Evolutionary conservation across 176 grass and related monocot species (phyloP), one percentile per base, ranked within the genome.

Genomic region (Aechmea fasciata): DNA sequence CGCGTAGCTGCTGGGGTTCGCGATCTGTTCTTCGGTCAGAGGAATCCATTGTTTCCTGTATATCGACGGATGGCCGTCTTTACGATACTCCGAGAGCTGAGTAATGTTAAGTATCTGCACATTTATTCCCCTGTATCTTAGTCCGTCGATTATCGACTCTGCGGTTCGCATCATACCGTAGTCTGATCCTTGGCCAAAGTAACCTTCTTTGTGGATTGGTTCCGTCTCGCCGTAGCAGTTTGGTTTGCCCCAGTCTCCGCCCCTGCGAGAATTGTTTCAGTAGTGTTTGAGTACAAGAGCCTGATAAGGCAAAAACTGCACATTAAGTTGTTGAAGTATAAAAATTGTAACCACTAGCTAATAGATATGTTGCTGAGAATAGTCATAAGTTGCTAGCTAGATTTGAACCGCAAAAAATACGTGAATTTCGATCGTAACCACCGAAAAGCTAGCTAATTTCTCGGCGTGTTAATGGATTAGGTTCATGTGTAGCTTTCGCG

Each of bases 51-150:
- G 81, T 17, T 3, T 74, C 70, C 90, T 79, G 68, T 55, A 84
- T 49, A 95, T 66, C 0, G 90, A 78, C 0, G 90, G 90, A 68
- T 94, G 90, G 0, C 73, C 90, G 8, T 94, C 90, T 75, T 84
- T 90, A 11, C 90, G 73, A 67, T 87, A 82, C 67, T 87, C 90
- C 2, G 90, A 86, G 1, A 94, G 61, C 47, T 89, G 74, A 0
- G 90, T 86, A 55, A 95, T 87, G 62, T 95, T 89, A 14, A 95
- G 69, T 69, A 95, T 78, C 66, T 95, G 18, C 13, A 95, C 83
- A 29, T 73, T 64, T 11, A 93, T 63, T 3, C 86, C 86, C 19
- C 81, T 89, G 1, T 41, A 11, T 73, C 84, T 63, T 47, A 94
- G 3, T 47, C 69, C 63, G 1, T 19, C 66, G 3, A 94, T 68